A percentile compares a stretch with the other conserved stretches of the same genome.
phyloP scores from a whole-genome alignment of 2,329 filamentous ascomycete species.

The Camillea tinctor region DNA sequence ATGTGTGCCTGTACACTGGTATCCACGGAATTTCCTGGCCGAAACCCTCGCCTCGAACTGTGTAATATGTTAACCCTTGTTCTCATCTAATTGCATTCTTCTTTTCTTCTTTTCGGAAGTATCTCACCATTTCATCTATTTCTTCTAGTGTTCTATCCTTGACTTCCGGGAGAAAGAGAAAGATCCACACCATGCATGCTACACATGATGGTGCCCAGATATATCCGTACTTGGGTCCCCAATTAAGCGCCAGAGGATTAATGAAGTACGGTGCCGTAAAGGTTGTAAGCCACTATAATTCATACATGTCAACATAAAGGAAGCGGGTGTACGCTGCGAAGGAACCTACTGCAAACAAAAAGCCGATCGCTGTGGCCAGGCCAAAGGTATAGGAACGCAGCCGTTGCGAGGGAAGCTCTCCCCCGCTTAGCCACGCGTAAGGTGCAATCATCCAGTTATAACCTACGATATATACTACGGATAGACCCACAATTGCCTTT shows the following conservation, averaged over 20 bases:
- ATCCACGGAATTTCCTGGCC: conserved; percentile 33
- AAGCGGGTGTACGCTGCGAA: neutral
- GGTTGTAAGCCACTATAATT: conserved; percentile 49
- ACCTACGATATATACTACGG: conserved; percentile 50
- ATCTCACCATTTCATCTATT: conserved; percentile 50
- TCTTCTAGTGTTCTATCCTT: conserved; percentile 52
- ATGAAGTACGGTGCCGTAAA: conserved; percentile 60
- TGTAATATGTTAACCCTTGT: neutral
- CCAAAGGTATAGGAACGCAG: conserved; percentile 56
- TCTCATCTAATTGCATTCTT: neutral
- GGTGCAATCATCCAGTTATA: conserved; percentile 54
- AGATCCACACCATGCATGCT: conserved; percentile 37
- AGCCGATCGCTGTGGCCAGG: conserved; percentile 49
- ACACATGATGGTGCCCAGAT: conserved; percentile 46
- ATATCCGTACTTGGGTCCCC: conserved; percentile 56
- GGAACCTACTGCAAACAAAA: conserved; percentile 42
- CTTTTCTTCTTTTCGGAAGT: neutral
- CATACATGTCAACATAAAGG: neutral
- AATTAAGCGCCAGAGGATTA: conserved; percentile 50
- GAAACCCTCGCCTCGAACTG: conserved; percentile 35
- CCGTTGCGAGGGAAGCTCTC: conserved; percentile 54
- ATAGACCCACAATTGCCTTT: conserved; percentile 49
- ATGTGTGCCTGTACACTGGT: conserved; percentile 31
- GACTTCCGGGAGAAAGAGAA: conserved; percentile 50
- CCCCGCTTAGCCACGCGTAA: conserved; percentile 55